phyloP scores from a whole-genome alignment of 2,329 filamentous ascomycete genomes.

The Aspergillus viridinutans region DNA sequence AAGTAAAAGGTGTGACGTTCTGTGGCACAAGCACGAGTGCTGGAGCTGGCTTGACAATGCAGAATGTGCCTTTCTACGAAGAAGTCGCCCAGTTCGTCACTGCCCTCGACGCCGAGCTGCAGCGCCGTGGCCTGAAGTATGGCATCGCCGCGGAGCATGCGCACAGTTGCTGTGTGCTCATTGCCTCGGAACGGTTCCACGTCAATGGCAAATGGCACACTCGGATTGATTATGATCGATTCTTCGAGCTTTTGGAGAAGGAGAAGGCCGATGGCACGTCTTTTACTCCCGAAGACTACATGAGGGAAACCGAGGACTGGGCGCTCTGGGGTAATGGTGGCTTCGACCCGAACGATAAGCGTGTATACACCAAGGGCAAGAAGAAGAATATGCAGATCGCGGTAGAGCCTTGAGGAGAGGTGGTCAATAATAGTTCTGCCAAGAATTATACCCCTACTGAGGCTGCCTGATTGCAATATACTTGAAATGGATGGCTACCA shows the following conservation, averaged over 20 bases:
- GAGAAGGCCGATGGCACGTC: constrained; percentile 52
- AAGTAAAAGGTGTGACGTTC: constrained; percentile 95
- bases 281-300: constrained; percentile 87
- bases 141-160: constrained; percentile 93
- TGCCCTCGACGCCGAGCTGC: constrained; percentile 66
- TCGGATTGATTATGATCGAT: constrained; percentile 81
- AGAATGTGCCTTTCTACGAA: constrained; percentile 93
- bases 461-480: neutral
- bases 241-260: constrained; percentile 79
- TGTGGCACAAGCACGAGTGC: constrained; percentile 85
- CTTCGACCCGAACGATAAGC: constrained; percentile 84
- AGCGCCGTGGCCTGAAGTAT: constrained; percentile 68
- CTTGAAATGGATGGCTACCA: neutral
- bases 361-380: constrained; percentile 81
- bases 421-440: neutral
- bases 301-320: constrained; percentile 88
- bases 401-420: neutral
- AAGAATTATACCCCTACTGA: neutral
- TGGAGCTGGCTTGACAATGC: constrained; percentile 87
- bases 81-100: constrained; percentile 81
- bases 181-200: constrained; percentile 77
- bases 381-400: constrained; percentile 20
- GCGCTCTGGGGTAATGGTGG: constrained; percentile 91
- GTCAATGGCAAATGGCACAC: constrained; percentile 82
- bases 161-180: constrained; percentile 86